Percentiles rank a stretch among this genome's conserved stretches.
These are phyloP conservation scores for Nakazawaea laoshanensis DNA, from an alignment of 805 yeast genomes.

Conservation along the genomic window DNA sequence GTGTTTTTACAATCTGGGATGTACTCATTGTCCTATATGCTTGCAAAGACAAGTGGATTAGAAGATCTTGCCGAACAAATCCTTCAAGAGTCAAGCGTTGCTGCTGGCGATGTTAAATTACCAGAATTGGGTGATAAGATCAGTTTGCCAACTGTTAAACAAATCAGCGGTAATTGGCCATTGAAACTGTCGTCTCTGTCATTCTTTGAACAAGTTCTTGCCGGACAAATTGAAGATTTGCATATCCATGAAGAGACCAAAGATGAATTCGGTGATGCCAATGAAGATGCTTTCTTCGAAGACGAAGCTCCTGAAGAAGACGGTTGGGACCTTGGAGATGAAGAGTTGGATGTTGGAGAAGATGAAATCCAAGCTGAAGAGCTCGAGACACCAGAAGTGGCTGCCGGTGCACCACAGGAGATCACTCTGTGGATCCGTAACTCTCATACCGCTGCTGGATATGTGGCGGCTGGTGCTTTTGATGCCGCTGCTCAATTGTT, in stretches of 20 bases:
- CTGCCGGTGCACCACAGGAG: constrained; percentile 32
- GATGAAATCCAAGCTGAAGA: constrained; percentile 29
- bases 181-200: constrained; percentile 62
- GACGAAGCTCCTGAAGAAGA: constrained; percentile 49
- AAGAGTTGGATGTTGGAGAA: constrained; percentile 60
- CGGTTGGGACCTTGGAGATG: constrained; percentile 81
- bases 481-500: constrained; percentile 92
- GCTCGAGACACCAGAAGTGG: constrained; percentile 23
- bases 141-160: constrained; percentile 38
- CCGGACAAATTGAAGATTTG: constrained; percentile 68
- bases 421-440: constrained; percentile 77
- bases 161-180: constrained; percentile 67
- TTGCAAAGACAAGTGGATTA: constrained; percentile 83
- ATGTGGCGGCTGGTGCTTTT: constrained; percentile 93
- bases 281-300: constrained; percentile 29
- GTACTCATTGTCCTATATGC: constrained; percentile 83
- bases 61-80: constrained; percentile 67
- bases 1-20: constrained; percentile 73
- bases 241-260: constrained; percentile 33
- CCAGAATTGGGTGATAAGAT: constrained; percentile 41
- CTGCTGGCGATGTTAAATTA: constrained; percentile 52
- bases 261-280: constrained; percentile 20
- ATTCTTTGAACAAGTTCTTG: constrained; percentile 76
- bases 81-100: constrained; percentile 60
- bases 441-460: constrained; percentile 84